A percentile compares a stretch with the other conserved stretches of the same genome.
Evolutionary conservation across 2,329 filamentous ascomycete species (phyloP).

Genomic region (Cadophora malorum): DNA sequence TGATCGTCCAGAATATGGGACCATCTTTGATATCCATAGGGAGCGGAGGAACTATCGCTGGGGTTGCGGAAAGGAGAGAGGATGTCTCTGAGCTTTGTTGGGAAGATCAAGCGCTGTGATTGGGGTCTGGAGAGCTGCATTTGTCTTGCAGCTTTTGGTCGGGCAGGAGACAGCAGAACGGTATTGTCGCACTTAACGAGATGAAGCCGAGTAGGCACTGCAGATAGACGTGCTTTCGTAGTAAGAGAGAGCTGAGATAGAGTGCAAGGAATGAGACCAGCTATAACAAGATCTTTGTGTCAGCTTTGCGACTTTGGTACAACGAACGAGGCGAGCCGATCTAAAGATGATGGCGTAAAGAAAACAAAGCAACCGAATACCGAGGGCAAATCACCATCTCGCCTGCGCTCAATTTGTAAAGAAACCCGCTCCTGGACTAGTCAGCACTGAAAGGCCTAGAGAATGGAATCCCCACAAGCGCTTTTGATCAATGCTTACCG

Average conservation of each 20-base stretch:
- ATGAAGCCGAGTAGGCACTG: conserved; percentile 28
- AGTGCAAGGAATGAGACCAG: conserved; percentile 26
- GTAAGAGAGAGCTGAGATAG: conserved; percentile 26
- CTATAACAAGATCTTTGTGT: background rate
- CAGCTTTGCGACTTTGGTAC: background rate
- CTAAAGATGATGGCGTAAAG: background rate
- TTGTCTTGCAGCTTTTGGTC: background rate
- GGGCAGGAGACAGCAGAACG: conserved; percentile 24
- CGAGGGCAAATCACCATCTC: conserved; percentile 8
- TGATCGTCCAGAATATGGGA: conserved; percentile 20
- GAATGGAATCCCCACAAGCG: conserved; percentile 20
- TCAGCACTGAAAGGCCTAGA: background rate
- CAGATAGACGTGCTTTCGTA: conserved; percentile 32
- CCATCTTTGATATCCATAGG: conserved; percentile 8
- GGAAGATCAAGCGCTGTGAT: background rate
- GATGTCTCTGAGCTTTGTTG: conserved; percentile 24
- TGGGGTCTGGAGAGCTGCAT: background rate
- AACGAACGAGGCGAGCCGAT: background rate
- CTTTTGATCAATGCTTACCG: conserved; percentile 27
- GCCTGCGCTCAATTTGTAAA: conserved; percentile 28
- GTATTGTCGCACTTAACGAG: conserved; percentile 21
- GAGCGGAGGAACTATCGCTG: background rate
- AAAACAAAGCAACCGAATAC: background rate
- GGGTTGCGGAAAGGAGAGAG: conserved; percentile 16
- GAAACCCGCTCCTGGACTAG: conserved; percentile 26